A percentile compares a stretch with the other conserved stretches of the same genome.
Conservation (phyloP, 495 filamentous ascomycete species). For the Astrocystis sublimbata region DNA sequence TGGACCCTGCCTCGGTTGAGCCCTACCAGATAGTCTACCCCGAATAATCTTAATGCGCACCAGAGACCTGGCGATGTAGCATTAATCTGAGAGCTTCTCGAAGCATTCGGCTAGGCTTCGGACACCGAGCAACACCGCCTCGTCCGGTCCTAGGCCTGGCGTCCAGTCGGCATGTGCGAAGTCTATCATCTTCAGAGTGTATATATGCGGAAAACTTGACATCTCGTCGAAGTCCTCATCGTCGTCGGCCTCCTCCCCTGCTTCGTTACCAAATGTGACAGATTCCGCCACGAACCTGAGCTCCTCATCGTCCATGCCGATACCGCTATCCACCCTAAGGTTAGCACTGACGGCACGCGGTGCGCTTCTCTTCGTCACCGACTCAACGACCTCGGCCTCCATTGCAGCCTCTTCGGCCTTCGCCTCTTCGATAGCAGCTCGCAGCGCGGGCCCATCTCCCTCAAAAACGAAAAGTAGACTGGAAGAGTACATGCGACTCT, state of each 20-base stretch:
- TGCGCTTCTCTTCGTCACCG: conserved; percentile 33
- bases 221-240: conserved; percentile 69
- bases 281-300: conserved; percentile 21
- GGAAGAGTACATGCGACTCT: conserved; percentile 92
- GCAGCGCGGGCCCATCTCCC: conserved; percentile 72
- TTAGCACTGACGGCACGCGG: conserved; percentile 27
- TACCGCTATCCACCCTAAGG: conserved; percentile 47
- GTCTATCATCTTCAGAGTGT: conserved; percentile 87
- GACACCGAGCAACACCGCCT: conserved; percentile 78
- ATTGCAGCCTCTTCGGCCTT: conserved; percentile 26
- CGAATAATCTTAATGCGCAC: background rate
- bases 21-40: background rate
- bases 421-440: conserved; percentile 64
- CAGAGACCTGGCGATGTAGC: background rate
- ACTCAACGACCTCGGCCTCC: conserved; percentile 29
- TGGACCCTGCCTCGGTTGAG: background rate
- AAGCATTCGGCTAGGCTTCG: conserved; percentile 72
- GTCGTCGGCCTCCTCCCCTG: conserved; percentile 30
- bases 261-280: conserved; percentile 26
- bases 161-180: conserved; percentile 93
- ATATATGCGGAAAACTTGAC: conserved; percentile 68
- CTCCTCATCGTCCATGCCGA: conserved; percentile 44
- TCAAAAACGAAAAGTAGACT: conserved; percentile 92
- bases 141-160: conserved; percentile 82
- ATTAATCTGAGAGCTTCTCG: conserved; percentile 53